phyloP scores from a whole-genome alignment of 495 filamentous ascomycete genomes.

The Hypoxylon crocopeplum region DNA sequence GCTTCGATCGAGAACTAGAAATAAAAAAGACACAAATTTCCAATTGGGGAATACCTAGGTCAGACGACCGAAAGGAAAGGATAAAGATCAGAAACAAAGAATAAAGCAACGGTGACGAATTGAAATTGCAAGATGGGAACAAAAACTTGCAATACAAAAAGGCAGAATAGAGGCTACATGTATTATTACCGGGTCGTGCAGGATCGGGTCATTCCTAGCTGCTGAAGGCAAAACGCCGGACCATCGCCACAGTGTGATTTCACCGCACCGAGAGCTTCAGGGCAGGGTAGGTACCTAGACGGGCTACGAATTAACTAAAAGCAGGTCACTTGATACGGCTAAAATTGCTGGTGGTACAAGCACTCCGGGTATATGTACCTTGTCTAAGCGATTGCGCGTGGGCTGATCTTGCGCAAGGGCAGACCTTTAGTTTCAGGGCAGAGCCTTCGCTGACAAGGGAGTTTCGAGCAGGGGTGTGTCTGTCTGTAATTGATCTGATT shows the following conservation, averaged over 20 bases:
- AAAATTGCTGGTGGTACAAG: constrained; percentile 26
- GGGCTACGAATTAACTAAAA: constrained; percentile 17
- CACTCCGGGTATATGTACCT: constrained; percentile 25
- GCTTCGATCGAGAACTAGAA: no score
- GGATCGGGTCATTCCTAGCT: not conserved
- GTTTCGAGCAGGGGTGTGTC: constrained; percentile 13
- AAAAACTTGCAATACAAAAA: constrained; percentile 8
- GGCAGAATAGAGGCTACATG: no score
- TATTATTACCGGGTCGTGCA: no score
- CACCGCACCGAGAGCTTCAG: constrained; percentile 22
- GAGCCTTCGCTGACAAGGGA: constrained; percentile 24
- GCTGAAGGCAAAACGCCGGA: constrained; percentile 28
- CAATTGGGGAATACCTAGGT: constrained; percentile 9
- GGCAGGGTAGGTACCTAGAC: not conserved
- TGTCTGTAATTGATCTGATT: constrained; percentile 9
- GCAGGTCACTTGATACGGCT: constrained; percentile 37
- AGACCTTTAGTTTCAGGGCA: constrained; percentile 34
- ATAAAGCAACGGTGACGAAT: constrained; percentile 23
- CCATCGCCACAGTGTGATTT: constrained; percentile 37
- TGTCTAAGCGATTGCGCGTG: constrained; percentile 18
- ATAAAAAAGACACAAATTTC: constrained; percentile 2
- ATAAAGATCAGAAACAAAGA: constrained; percentile 3
- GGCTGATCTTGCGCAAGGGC: constrained; percentile 38
- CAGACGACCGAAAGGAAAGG: no score
- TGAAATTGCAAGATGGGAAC: constrained; percentile 11